Evolutionary conservation across 805 yeast genomes (phyloP).

Genomic region (Metschnikowia anglica): DNA sequence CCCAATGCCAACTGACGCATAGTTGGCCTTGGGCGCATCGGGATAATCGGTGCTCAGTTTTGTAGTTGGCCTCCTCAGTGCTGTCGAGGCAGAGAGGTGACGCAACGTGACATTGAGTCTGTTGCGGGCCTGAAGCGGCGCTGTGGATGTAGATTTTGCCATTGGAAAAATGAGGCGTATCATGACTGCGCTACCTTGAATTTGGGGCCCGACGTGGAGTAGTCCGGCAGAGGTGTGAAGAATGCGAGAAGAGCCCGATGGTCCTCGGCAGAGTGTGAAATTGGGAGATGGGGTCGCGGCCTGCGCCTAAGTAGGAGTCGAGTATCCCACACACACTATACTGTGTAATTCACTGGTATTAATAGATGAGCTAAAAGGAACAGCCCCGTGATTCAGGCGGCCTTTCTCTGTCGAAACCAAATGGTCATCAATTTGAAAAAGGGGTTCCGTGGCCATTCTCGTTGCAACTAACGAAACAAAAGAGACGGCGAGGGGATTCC

Average conservation of each 20-base stretch:
- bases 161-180: conserved; percentile 1
- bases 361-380: no score
- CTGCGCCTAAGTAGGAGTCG: neutral
- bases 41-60: conserved; percentile 6
- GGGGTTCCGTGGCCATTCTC: no score
- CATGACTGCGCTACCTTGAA: conserved; percentile 2
- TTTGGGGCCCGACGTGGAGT: conserved; percentile 2
- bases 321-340: neutral
- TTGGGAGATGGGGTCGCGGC: neutral
- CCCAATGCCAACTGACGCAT: conserved; percentile 24
- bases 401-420: no score
- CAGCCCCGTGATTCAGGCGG: no score
- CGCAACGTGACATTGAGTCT: conserved; percentile 14
- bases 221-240: conserved; percentile 6
- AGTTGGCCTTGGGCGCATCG: conserved; percentile 7
- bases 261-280: conserved; percentile 1
- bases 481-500: no score
- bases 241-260: neutral
- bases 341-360: no score
- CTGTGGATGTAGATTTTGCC: neutral
- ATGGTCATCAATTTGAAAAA: no score
- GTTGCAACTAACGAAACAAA: no score
- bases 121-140: conserved; percentile 9
- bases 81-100: conserved; percentile 10
- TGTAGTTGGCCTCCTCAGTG: neutral